Base-by-base conservation (phyloP, 768 basidiomycete species). In the Neoboletus subvelutipes region DNA sequence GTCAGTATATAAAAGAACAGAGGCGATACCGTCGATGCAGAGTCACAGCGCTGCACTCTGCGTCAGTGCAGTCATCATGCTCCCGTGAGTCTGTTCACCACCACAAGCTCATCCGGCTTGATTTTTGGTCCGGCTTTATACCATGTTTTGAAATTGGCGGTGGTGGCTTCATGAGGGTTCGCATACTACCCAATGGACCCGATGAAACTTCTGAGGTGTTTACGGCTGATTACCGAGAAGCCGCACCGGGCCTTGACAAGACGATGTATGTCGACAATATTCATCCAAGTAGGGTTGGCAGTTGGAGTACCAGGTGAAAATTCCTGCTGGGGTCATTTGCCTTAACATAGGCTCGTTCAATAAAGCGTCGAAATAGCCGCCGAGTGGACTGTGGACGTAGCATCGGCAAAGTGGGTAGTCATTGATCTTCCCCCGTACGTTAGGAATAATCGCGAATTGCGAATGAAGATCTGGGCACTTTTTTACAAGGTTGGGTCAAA, bases 231-330 rank as follows among this genome's bases (percentile, higher is more conserved):
- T 97, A 92, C 70, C 83, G 94, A 34, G 95, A 97, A 72, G 86
- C 83, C 0, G 90, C 88, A 1, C 92, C 15, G 15, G 24, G 4
- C 15, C 5, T 9, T 24, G 13, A 17, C 15, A 43, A 26, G 42
- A 24, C 22, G 8, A 96, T 96, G 93, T 97, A 83, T 71, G 63
- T 72, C 39, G 73, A 77, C 17, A 68, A 83, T 45, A 80, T 88
- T 4, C 12, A 76, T 66, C 54, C 83, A 78, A 54, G 94, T 94
- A 28, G 94, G 95, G 2, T 74, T 97, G 45, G 70, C 91, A 6
- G 83, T 94, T n/a, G 94, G 83, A 26, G 86, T 95, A 1, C 95
- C 95, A 1, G 91, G 94, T 7, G 93, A 98, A n/a, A n/a, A 94
- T 73, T 74, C 77, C 34, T 79, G 85, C 31, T 95, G 93, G 84